Percentiles rank a stretch among this genome's conserved stretches.
phyloP scores from a whole-genome alignment of 805 yeast genomes.

The Sugiyamaella mastotermitis region DNA sequence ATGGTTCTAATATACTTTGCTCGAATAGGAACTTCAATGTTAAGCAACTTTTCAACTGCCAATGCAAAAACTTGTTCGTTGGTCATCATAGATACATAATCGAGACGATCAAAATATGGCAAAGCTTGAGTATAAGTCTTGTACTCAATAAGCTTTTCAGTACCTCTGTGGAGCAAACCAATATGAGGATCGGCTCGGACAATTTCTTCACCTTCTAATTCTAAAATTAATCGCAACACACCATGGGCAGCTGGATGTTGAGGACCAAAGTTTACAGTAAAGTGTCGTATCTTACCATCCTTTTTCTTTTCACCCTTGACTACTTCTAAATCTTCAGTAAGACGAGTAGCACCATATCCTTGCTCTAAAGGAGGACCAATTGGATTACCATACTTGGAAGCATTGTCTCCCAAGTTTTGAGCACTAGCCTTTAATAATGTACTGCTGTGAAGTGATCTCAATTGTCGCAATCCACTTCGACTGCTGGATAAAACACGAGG shows the following conservation, averaged over 20 bases:
- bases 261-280: constrained; percentile 87
- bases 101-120: constrained; percentile 84
- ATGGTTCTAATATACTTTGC: constrained; percentile 79
- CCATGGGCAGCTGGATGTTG: constrained; percentile 97
- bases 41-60: constrained; percentile 79
- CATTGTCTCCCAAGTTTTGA: neutral
- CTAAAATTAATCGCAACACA: constrained; percentile 78
- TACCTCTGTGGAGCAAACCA: constrained; percentile 82
- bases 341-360: constrained; percentile 26
- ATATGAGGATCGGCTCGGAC: constrained; percentile 85
- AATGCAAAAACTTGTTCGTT: constrained; percentile 79
- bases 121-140: constrained; percentile 84
- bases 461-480: too few relatives aligned
- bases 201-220: constrained; percentile 83
- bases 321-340: constrained; percentile 28
- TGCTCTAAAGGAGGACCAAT: constrained; percentile 29
- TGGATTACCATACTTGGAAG: constrained; percentile 14
- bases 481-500: too few relatives aligned
- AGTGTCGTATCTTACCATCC: constrained; percentile 80
- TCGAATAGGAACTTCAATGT: constrained; percentile 79
- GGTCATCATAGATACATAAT: constrained; percentile 83
- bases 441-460: too few relatives aligned
- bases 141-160: constrained; percentile 80
- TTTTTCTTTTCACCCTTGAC: constrained; percentile 22
- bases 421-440: too few relatives aligned